phyloP scores from a whole-genome alignment of 2,329 filamentous ascomycete species.

The Beauveria sp. region DNA sequence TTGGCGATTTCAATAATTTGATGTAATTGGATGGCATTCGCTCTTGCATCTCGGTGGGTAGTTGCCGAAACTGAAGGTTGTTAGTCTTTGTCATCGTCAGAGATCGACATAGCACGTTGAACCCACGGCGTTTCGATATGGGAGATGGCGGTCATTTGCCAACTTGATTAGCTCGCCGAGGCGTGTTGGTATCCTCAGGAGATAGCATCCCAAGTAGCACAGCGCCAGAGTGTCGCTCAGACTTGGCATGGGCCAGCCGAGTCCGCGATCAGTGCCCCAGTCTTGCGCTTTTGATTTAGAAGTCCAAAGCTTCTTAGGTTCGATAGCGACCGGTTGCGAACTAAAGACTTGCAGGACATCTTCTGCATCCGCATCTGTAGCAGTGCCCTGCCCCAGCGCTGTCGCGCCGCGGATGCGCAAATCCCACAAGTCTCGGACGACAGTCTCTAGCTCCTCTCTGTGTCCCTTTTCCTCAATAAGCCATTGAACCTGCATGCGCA shows the following conservation, averaged over 20 bases:
- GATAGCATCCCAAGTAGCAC: slow-evolving; percentile 70
- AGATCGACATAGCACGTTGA: neutral
- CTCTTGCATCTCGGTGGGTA: slow-evolving; percentile 59
- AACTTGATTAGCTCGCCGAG: slow-evolving; percentile 66
- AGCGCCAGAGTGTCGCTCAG: slow-evolving; percentile 68
- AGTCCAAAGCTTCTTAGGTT: slow-evolving; percentile 21
- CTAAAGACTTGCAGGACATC: slow-evolving; percentile 30
- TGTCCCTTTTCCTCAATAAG: slow-evolving; percentile 60
- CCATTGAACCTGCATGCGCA: slow-evolving; percentile 74
- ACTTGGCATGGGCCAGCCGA: slow-evolving; percentile 51
- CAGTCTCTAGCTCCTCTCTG: slow-evolving; percentile 64
- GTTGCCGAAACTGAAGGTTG: slow-evolving; percentile 36
- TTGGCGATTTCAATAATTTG: slow-evolving; percentile 45
- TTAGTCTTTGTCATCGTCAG: neutral
- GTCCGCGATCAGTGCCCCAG: slow-evolving; percentile 37
- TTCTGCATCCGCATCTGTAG: slow-evolving; percentile 10
- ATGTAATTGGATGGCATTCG: slow-evolving; percentile 57
- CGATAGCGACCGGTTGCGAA: slow-evolving; percentile 25
- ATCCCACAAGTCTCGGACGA: slow-evolving; percentile 81
- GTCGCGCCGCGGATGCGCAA: slow-evolving; percentile 49
- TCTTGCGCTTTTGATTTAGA: slow-evolving; percentile 27
- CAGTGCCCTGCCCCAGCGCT: slow-evolving; percentile 20
- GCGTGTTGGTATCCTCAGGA: slow-evolving; percentile 70
- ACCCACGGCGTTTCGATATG: slow-evolving; percentile 61
- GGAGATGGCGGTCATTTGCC: slow-evolving; percentile 58